A percentile compares a stretch with the other conserved stretches of the same genome.
phyloP scores from a whole-genome alignment of 768 basidiomycete genomes.

The Boletus subcaerulescens region DNA sequence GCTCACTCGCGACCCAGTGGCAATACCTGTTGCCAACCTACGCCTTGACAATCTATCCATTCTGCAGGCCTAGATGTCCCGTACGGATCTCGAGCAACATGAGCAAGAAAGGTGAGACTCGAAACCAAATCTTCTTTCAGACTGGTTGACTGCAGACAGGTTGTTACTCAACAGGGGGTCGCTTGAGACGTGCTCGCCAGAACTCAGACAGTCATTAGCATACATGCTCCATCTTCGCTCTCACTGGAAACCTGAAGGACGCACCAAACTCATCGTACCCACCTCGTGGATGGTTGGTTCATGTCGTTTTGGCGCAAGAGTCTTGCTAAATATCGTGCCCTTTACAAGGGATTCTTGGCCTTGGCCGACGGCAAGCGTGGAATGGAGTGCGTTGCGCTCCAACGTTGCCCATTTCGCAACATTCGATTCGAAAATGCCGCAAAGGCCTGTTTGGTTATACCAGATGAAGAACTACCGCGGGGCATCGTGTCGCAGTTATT shows the following conservation, averaged over 20 bases:
- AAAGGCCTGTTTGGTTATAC: not conserved
- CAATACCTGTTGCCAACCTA: not conserved
- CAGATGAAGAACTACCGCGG: slow-evolving; percentile 9
- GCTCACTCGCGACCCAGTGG: not conserved
- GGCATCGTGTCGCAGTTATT: slow-evolving; percentile 11
- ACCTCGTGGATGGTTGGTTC: slow-evolving; percentile 26
- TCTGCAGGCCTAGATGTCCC: slow-evolving; percentile 5
- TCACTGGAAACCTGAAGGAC: slow-evolving; percentile 17
- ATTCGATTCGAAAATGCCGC: slow-evolving; percentile 15
- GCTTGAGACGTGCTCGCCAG: slow-evolving; percentile 13
- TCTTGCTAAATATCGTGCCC: not conserved
- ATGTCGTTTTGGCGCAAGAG: not conserved
- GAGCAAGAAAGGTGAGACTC: slow-evolving; percentile 9
- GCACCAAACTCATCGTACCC: slow-evolving; percentile 19
- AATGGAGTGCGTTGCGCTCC: not conserved
- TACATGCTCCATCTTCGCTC: slow-evolving; percentile 25
- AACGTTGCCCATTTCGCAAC: slow-evolving; percentile 14
- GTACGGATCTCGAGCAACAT: not conserved
- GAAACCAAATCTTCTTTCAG: not conserved
- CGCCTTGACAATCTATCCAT: not conserved
- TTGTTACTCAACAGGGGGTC: slow-evolving; percentile 5
- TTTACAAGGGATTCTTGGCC: slow-evolving; percentile 10
- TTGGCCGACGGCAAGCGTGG: slow-evolving; percentile 1
- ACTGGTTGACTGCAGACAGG: slow-evolving; percentile 6
- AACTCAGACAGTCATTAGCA: slow-evolving; percentile 16